Evolutionary conservation across 2,329 filamentous ascomycete species (phyloP).

Genomic region (Cylindrodendrum hubeiense): DNA sequence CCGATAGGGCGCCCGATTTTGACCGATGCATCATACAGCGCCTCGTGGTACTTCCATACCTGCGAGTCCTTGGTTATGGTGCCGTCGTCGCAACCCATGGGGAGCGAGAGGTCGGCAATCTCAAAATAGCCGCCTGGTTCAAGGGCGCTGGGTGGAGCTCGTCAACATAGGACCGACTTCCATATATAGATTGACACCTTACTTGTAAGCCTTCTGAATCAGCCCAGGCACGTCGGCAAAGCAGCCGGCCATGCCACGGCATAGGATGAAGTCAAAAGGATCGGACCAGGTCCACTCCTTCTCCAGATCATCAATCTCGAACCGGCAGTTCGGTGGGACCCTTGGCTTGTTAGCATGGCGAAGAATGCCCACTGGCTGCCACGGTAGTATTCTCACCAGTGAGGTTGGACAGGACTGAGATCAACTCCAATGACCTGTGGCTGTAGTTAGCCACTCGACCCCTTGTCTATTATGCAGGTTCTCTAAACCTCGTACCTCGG

Average conservation of each 20-base stretch:
- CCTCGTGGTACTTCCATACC: slow-evolving; percentile 41
- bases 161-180: not conserved
- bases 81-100: slow-evolving; percentile 36
- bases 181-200: not conserved
- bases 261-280: slow-evolving; percentile 42
- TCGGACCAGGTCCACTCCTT: slow-evolving; percentile 40
- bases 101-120: slow-evolving; percentile 34
- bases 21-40: slow-evolving; percentile 41
- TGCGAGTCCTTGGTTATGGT: slow-evolving; percentile 32
- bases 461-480: not conserved
- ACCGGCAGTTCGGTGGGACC: slow-evolving; percentile 38
- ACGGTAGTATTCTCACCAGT: slow-evolving; percentile 11
- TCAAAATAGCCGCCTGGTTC: slow-evolving; percentile 41
- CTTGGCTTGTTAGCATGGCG: slow-evolving; percentile 19
- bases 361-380: too few species aligned
- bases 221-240: slow-evolving; percentile 35
- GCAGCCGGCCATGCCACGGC: slow-evolving; percentile 35
- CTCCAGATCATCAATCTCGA: slow-evolving; percentile 43
- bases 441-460: not conserved
- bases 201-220: slow-evolving; percentile 40
- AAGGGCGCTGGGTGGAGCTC: slow-evolving; percentile 25
- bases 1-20: slow-evolving; percentile 45
- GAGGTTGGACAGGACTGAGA: slow-evolving; percentile 36
- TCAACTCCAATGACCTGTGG: slow-evolving; percentile 35
- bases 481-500: slow-evolving; percentile 14